phyloP scores from a whole-genome alignment of 179 eudicot genomes.

The Nepenthes alata region DNA sequence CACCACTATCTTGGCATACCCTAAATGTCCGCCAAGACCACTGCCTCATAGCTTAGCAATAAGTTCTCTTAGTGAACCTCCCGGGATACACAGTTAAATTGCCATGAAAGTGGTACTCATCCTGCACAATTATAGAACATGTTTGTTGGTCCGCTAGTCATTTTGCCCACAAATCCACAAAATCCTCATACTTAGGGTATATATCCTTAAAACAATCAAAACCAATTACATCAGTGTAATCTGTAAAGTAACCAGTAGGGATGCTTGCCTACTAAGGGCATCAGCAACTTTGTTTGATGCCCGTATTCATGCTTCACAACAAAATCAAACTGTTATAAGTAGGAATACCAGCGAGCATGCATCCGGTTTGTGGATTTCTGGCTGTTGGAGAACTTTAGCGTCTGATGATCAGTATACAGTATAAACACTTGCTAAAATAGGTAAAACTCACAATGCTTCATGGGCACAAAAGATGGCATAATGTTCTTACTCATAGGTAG shows the following conservation, averaged over 20 bases:
- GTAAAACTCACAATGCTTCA: constrained; percentile 1
- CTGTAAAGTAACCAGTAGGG: neutral
- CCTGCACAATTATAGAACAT: neutral
- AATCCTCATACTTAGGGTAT: neutral
- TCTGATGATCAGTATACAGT: constrained; percentile 1
- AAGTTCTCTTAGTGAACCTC: neutral
- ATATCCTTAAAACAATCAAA: neutral
- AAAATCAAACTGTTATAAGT: neutral
- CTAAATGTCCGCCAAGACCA: constrained; percentile 1
- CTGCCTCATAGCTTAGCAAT: neutral
- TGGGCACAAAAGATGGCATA: neutral
- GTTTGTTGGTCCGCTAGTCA: neutral
- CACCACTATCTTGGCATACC: neutral
- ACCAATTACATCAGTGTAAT: neutral
- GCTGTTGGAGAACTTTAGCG: neutral
- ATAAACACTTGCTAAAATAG: neutral
- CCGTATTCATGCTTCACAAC: neutral
- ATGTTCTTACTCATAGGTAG: constrained; percentile 2
- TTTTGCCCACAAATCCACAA: neutral
- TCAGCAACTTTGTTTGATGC: neutral
- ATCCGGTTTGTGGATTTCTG: neutral
- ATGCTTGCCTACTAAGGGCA: neutral
- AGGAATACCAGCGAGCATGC: neutral
- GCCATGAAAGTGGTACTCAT: constrained; percentile 1
- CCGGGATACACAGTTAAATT: neutral